phyloP scores from a whole-genome alignment of 1,284 basidiomycete genomes.

The Ustilago bromivora region DNA sequence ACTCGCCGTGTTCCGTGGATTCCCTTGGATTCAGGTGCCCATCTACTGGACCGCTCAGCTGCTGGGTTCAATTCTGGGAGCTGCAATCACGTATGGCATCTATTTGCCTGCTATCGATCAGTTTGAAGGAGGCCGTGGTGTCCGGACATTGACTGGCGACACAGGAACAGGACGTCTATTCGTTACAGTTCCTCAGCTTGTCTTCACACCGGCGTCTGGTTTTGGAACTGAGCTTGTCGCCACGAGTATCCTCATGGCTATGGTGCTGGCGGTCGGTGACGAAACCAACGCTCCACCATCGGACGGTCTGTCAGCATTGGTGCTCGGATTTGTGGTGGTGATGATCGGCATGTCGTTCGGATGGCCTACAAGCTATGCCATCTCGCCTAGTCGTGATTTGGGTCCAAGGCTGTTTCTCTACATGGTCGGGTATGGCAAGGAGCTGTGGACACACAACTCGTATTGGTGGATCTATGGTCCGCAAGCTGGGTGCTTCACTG shows the following conservation, averaged over 20 bases:
- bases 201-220: slow-evolving; percentile 33
- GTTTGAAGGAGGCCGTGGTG: slow-evolving; percentile 76
- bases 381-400: slow-evolving; percentile 78
- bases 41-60: slow-evolving; percentile 79
- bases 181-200: slow-evolving; percentile 74
- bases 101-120: slow-evolving; percentile 81
- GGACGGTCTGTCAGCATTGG: slow-evolving; percentile 74
- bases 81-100: slow-evolving; percentile 79
- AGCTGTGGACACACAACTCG: slow-evolving; percentile 72
- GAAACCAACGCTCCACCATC: slow-evolving; percentile 73
- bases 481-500: slow-evolving; percentile 52
- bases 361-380: slow-evolving; percentile 75
- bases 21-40: slow-evolving; percentile 84
- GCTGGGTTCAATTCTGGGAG: slow-evolving; percentile 79
- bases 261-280: slow-evolving; percentile 47
- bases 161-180: slow-evolving; percentile 78
- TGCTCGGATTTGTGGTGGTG: slow-evolving; percentile 74
- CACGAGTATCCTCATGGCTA: slow-evolving; percentile 55
- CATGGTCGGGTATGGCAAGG: slow-evolving; percentile 75
- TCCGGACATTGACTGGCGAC: slow-evolving; percentile 75
- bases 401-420: slow-evolving; percentile 76
- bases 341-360: slow-evolving; percentile 75
- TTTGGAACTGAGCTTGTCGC: slow-evolving; percentile 54
- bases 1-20: slow-evolving; percentile 78
- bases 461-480: slow-evolving; percentile 85